Evolutionary conservation across 202 grass and related monocot genomes (phyloP), one percentile per base, ranked within the genome.

Genomic region (Alloteropsis angusta): DNA sequence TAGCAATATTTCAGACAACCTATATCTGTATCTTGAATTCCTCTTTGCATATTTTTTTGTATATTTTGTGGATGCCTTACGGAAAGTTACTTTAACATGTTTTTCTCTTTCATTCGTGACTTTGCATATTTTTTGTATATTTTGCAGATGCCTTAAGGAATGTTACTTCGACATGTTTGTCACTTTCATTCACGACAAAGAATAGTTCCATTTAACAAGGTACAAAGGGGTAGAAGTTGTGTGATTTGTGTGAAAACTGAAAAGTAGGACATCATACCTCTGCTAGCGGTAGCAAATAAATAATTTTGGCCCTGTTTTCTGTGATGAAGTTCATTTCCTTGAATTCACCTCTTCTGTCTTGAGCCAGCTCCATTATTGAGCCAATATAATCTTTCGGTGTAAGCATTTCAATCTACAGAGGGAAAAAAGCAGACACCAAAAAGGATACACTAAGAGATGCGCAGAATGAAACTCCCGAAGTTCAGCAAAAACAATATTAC

Each of bases 321-420:
- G 95, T 90, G 42, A 97, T 90, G 83, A 79, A 97, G 79, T 87
- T 97, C 91, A 97, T 92, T 86, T 97, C 91, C 85, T 94, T 97
- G 85, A 94, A 97, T 83, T 85, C 88, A 52, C 95, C 94, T 87
- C 95, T 94, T 90, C 95, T 94, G 43, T 97, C 95, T 94, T 97
- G 95, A 76, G 87, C 89, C 65, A 97, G 85, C 71, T 97, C 95
- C 95, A 97, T 97, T 85, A 97, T 87, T 78, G 95, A 60, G 41
- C 95, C 95, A 83, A 97, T 97, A 82, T 90, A 97, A 32, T 97
- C 95, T 74, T 94, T 97, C 42, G 95, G 95, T 68, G 95, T 97
- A 62, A 97, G 87, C 83, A 97, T 88, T 74, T 97, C 94, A 78
- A 97, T 89, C 94, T 97, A 72, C 12, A 64, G 52, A 32, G 46